These are phyloP conservation scores for Stephanodiscus triporus DNA, from an alignment of 108 stramenopile genomes.

Conservation along the genomic window DNA sequence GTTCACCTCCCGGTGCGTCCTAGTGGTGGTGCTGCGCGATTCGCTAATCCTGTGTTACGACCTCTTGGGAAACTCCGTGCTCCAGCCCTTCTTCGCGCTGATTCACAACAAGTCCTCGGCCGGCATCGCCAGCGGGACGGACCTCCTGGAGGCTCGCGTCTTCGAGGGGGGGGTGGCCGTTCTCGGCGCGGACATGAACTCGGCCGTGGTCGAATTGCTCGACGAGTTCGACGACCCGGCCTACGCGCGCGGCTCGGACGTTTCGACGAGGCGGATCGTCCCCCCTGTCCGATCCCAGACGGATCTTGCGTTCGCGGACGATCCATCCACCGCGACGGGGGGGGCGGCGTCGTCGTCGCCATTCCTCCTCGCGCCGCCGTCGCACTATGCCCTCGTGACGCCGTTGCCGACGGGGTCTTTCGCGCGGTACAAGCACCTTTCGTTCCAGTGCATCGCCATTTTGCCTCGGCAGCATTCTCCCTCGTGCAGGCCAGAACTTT, in stretches of 20 bases:
- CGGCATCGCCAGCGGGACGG: constrained; percentile 31
- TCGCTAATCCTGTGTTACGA: constrained; percentile 77
- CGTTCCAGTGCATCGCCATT: constrained; percentile 71
- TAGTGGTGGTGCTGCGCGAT: constrained; percentile 75
- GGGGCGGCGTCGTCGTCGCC: neutral
- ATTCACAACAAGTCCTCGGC: constrained; percentile 4
- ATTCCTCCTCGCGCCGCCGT: constrained; percentile 39
- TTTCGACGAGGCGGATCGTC: constrained; percentile 45
- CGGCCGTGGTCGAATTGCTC: constrained; percentile 79
- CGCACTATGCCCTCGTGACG: constrained; percentile 73
- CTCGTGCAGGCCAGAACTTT: constrained; percentile 77
- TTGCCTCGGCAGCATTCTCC: constrained; percentile 69
- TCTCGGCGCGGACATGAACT: constrained; percentile 60
- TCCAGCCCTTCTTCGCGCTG: constrained; percentile 77
- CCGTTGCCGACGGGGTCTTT: constrained; percentile 66
- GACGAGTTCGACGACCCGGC: constrained; percentile 77
- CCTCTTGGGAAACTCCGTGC: constrained; percentile 53
- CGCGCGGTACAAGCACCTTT: constrained; percentile 53
- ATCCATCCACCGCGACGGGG: neutral
- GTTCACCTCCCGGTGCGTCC: constrained; percentile 66
- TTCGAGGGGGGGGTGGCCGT: constrained; percentile 84
- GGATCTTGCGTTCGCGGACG: neutral
- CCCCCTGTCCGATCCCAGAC: constrained; percentile 19
- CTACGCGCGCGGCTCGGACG: constrained; percentile 62
- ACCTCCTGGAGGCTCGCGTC: constrained; percentile 64